Evolutionary conservation across 768 basidiomycete species (phyloP).

Genomic region (Myochromella boudieri): DNA sequence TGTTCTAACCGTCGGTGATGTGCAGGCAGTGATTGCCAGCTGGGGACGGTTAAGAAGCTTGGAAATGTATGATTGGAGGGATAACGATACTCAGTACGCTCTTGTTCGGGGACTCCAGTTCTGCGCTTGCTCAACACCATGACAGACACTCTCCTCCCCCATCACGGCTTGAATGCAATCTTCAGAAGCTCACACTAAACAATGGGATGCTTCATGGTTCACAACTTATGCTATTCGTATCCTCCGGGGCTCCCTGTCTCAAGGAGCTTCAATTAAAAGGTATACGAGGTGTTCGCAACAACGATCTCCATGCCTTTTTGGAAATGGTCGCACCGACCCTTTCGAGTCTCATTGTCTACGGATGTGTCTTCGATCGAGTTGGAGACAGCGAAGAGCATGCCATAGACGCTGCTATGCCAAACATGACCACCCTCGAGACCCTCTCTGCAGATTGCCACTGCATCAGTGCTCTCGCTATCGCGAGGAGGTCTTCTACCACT

Average conservation of each 20-base stretch:
- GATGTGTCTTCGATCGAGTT: neutral
- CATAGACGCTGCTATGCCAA: conserved; percentile 4
- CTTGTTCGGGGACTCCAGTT: neutral
- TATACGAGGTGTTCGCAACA: neutral
- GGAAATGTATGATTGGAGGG: neutral
- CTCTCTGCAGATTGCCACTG: neutral
- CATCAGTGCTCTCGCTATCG: neutral
- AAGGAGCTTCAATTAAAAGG: neutral
- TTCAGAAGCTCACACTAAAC: neutral
- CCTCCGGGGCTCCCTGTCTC: neutral
- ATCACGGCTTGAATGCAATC: neutral
- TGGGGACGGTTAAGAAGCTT: conserved; percentile 3
- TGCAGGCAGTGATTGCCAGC: conserved; percentile 1
- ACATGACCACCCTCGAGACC: neutral
- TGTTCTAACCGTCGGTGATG: neutral
- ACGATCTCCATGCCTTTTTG: conserved; percentile 1
- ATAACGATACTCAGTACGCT: neutral
- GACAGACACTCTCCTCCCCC: neutral
- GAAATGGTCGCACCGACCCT: conserved; percentile 3
- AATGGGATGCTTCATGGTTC: neutral
- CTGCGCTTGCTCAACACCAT: neutral
- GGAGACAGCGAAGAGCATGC: conserved; percentile 1
- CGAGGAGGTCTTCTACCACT: neutral
- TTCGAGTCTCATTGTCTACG: neutral
- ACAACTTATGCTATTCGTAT: conserved; percentile 6